Conservation (phyloP, 1,284 basidiomycete species). For the Trametes versicolor region DNA sequence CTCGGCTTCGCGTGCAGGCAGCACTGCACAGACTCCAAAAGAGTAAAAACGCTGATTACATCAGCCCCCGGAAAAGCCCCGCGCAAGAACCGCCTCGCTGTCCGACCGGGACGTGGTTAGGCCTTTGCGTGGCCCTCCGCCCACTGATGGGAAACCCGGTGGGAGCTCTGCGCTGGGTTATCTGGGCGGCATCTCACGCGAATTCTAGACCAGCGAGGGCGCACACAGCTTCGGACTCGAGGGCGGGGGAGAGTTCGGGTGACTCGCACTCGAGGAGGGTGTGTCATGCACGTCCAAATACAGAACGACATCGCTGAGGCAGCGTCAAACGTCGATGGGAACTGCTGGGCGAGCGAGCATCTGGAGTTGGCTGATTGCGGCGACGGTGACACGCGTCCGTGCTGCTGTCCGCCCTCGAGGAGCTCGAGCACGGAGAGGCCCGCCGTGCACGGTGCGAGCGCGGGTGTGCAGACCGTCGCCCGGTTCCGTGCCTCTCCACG, state of each 20-base stretch:
- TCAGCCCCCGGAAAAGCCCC: conserved; percentile 18
- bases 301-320: conserved; percentile 17
- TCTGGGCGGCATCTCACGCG: conserved; percentile 14
- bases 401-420: neutral
- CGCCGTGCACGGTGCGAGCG: neutral
- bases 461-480: neutral
- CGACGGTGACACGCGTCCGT: neutral
- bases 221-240: conserved; percentile 27
- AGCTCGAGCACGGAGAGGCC: neutral
- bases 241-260: conserved; percentile 23
- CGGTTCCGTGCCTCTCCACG: neutral
- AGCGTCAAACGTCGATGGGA: conserved; percentile 22
- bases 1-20: neutral
- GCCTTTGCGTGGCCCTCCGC: neutral
- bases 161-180: neutral
- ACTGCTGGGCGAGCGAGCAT: conserved; percentile 14
- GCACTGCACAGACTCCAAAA: conserved; percentile 10
- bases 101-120: conserved; percentile 26
- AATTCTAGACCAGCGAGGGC: conserved; percentile 1
- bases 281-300: conserved; percentile 18
- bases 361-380: neutral
- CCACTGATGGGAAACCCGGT: conserved; percentile 15
- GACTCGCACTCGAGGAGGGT: conserved; percentile 18
- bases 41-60: conserved; percentile 16
- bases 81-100: conserved; percentile 19